phyloP scores from a whole-genome alignment of 2,329 filamentous ascomycete species.

The Aspergillus quadrilineatus region DNA sequence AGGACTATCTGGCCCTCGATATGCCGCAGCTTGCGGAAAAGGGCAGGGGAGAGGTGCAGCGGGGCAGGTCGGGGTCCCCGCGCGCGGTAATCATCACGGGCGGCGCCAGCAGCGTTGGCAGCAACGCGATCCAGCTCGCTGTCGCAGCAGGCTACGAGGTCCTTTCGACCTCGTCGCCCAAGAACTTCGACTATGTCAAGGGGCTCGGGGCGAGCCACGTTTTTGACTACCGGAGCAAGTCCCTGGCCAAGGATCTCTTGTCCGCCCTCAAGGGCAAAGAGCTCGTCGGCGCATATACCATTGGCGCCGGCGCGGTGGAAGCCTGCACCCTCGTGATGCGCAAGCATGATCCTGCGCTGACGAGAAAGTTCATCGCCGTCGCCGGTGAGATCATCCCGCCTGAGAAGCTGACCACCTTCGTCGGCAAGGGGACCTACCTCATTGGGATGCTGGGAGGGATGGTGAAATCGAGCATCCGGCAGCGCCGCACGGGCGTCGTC shows the following conservation, averaged over 20 bases:
- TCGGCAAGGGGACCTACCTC: constrained; percentile 22
- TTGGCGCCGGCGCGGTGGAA: background rate
- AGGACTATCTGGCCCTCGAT: constrained; percentile 19
- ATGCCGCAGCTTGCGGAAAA: background rate
- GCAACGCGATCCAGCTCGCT: constrained; percentile 49
- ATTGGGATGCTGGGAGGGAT: background rate
- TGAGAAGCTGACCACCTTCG: constrained; percentile 2
- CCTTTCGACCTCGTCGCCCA: constrained; percentile 13
- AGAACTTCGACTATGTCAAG: constrained; percentile 32
- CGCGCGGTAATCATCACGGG: constrained; percentile 12
- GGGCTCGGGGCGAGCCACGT: constrained; percentile 47
- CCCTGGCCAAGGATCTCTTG: constrained; percentile 18
- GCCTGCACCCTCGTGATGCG: constrained; percentile 10
- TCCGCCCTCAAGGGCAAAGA: constrained; percentile 14
- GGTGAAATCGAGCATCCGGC: constrained; percentile 7
- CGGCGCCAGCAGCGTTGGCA: constrained; percentile 40
- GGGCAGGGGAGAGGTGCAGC: background rate
- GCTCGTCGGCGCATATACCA: constrained; percentile 6
- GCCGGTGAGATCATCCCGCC: background rate
- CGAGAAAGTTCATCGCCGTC: background rate
- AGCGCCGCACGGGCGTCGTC: constrained; percentile 17
- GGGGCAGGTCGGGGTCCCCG: background rate
- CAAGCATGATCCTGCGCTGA: background rate
- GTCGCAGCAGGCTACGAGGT: constrained; percentile 17
- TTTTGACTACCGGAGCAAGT: constrained; percentile 45